Conservation (phyloP, 768 basidiomycete species). For the Pleurotus giganteus region DNA sequence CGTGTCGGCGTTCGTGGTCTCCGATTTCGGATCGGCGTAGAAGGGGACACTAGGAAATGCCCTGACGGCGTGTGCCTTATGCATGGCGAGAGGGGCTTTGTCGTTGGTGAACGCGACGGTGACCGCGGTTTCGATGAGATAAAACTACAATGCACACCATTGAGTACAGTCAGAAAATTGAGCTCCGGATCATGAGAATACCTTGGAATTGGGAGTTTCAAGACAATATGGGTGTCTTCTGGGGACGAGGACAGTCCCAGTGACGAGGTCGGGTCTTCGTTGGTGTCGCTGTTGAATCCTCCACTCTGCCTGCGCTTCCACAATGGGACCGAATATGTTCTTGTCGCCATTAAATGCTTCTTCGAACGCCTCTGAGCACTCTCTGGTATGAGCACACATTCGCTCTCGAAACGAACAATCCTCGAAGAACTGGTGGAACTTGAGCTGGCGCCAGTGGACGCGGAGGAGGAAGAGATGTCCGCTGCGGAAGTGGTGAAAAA, state of each 20-base stretch:
- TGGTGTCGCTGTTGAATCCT: slow-evolving; percentile 20
- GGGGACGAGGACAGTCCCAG: slow-evolving; percentile 19
- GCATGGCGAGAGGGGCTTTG: slow-evolving; percentile 14
- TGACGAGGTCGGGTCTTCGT: slow-evolving; percentile 19
- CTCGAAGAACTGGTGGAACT: slow-evolving; percentile 15
- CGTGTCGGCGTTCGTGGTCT: slow-evolving; percentile 19
- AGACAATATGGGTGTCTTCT: slow-evolving; percentile 45
- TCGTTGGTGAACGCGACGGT: slow-evolving; percentile 34
- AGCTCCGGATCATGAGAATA: slow-evolving; percentile 22
- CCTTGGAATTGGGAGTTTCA: slow-evolving; percentile 66
- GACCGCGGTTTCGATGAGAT: slow-evolving; percentile 36
- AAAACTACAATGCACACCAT: slow-evolving; percentile 30
- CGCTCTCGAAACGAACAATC: slow-evolving; percentile 67
- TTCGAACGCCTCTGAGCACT: slow-evolving; percentile 34
- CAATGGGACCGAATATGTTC: slow-evolving; percentile 66
- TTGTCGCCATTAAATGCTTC: slow-evolving; percentile 54
- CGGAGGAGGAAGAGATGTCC: background rate
- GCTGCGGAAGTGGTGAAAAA: background rate
- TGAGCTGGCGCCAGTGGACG: background rate
- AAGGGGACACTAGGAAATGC: slow-evolving; percentile 56
- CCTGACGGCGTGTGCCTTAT: slow-evolving; percentile 8
- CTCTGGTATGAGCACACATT: slow-evolving; percentile 77
- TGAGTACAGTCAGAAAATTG: slow-evolving; percentile 10
- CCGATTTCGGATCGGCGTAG: slow-evolving; percentile 35
- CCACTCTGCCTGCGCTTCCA: slow-evolving; percentile 44